Percentiles rank a stretch among this genome's conserved stretches.
phyloP scores from a whole-genome alignment of 1,284 basidiomycete species.

The Rhodotorula glutinis region DNA sequence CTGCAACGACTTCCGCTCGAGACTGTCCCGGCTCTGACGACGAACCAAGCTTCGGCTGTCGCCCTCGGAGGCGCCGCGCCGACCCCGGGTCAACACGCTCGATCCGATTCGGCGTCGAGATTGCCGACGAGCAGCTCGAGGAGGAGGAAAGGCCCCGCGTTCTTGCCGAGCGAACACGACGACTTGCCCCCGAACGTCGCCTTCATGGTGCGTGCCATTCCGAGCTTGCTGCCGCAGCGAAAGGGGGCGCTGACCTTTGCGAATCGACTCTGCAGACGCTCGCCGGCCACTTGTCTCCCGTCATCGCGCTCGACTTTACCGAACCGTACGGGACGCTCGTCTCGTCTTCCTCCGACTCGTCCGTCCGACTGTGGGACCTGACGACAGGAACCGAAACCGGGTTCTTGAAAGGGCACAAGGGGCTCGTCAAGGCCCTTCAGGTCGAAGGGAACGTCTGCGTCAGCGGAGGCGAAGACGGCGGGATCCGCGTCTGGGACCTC shows the following conservation, averaged over 20 bases:
- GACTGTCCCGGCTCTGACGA: not conserved
- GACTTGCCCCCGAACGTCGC: conserved; percentile 90
- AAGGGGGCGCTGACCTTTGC: not conserved
- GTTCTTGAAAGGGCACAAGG: conserved; percentile 61
- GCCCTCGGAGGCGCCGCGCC: not conserved
- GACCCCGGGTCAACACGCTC: no score
- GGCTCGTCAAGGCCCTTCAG: conserved; percentile 80
- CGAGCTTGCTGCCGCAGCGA: not conserved
- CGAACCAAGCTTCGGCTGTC: not conserved
- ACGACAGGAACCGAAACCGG: conserved; percentile 68
- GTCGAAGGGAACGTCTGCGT: conserved; percentile 89
- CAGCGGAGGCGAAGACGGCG: conserved; percentile 83
- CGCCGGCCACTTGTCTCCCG: conserved; percentile 71
- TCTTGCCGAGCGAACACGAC: conserved; percentile 95
- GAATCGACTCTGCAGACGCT: conserved; percentile 60
- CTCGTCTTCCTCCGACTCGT: conserved; percentile 61
- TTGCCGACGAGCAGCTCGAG: conserved; percentile 53
- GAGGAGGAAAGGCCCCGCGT: conserved; percentile 81
- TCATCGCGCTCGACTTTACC: conserved; percentile 88
- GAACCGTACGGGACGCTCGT: conserved; percentile 95
- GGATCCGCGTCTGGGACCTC: conserved; percentile 82
- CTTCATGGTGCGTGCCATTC: conserved; percentile 73
- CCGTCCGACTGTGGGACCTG: conserved; percentile 80
- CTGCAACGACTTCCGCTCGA: conserved; percentile 16
- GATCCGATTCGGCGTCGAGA: conserved; percentile 25